phyloP scores from a whole-genome alignment of 1,139 yeast species.

The Candida gigantensis region DNA sequence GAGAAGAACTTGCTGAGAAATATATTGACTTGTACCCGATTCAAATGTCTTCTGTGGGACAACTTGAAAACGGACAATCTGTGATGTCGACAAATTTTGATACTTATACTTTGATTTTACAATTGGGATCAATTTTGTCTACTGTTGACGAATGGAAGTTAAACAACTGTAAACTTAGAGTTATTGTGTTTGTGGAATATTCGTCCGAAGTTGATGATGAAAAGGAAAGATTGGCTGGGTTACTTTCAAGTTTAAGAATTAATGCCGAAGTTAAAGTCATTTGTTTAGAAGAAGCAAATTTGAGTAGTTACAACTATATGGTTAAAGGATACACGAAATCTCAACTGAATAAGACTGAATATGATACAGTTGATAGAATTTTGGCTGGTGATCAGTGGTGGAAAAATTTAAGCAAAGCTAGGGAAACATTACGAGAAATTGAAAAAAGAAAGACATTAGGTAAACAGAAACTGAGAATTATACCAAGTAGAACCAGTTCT shows the following conservation, averaged over 20 bases:
- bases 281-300: constrained; percentile 61
- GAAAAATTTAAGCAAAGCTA: constrained; percentile 60
- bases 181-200: constrained; percentile 86
- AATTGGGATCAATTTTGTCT: constrained; percentile 85
- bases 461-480: constrained; percentile 14
- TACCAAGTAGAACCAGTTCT: constrained; percentile 9
- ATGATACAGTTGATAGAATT: constrained; percentile 32
- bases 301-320: constrained; percentile 71
- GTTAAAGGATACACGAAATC: constrained; percentile 59
- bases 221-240: constrained; percentile 52
- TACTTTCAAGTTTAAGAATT: constrained; percentile 77
- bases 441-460: constrained; percentile 26
- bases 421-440: constrained; percentile 45
- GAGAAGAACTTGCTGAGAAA: constrained; percentile 31
- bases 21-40: constrained; percentile 91
- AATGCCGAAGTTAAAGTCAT: constrained; percentile 75
- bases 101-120: constrained; percentile 88
- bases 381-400: constrained; percentile 58
- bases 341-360: constrained; percentile 26
- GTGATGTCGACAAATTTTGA: constrained; percentile 88
- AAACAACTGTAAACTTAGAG: constrained; percentile 65
- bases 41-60: constrained; percentile 86
- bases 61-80: constrained; percentile 64
- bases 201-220: constrained; percentile 73
- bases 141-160: constrained; percentile 93